phyloP scores from a whole-genome alignment of 2,329 filamentous ascomycete genomes.

The Cytospora chrysosperma region DNA sequence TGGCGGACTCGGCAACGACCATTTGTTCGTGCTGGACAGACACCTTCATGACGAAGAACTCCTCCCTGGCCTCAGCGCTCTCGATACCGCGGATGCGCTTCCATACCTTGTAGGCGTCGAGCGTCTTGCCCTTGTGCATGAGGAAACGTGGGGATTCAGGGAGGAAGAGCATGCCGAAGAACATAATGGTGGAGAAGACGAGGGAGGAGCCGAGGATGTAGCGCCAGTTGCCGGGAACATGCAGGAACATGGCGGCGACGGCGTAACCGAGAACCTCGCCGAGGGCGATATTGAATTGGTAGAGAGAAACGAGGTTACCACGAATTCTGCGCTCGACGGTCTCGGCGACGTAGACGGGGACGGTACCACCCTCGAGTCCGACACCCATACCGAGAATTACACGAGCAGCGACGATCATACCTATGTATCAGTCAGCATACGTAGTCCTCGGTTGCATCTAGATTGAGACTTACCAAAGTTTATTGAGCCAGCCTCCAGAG shows the following conservation, averaged over 20 bases:
- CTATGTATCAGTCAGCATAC: conserved; percentile 13
- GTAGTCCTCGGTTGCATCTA: neutral
- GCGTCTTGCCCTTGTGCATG: conserved; percentile 62
- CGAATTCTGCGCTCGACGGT: conserved; percentile 65
- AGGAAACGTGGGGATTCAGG: conserved; percentile 68
- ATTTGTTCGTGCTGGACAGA: conserved; percentile 57
- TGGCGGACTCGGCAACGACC: conserved; percentile 48
- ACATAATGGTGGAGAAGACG: conserved; percentile 65
- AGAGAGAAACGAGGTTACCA: conserved; percentile 71
- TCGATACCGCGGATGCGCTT: conserved; percentile 66
- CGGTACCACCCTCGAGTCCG: conserved; percentile 71
- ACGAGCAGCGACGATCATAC: conserved; percentile 68
- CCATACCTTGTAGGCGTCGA: conserved; percentile 68
- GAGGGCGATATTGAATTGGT: conserved; percentile 74
- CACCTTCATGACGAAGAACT: conserved; percentile 72
- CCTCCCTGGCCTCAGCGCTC: conserved; percentile 58
- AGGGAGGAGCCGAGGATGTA: conserved; percentile 73
- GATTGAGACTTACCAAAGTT: conserved; percentile 51
- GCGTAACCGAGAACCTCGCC: conserved; percentile 73
- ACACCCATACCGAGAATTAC: conserved; percentile 70
- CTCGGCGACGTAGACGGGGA: conserved; percentile 73
- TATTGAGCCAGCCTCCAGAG: conserved; percentile 64
- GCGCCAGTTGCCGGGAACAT: conserved; percentile 69
- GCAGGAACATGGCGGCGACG: conserved; percentile 70
- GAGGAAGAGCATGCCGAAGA: conserved; percentile 67